A percentile compares a stretch with the other conserved stretches of the same genome.
Evolutionary conservation across 768 basidiomycete species (phyloP).

Genomic region (Dioszegia aurantiaca): DNA sequence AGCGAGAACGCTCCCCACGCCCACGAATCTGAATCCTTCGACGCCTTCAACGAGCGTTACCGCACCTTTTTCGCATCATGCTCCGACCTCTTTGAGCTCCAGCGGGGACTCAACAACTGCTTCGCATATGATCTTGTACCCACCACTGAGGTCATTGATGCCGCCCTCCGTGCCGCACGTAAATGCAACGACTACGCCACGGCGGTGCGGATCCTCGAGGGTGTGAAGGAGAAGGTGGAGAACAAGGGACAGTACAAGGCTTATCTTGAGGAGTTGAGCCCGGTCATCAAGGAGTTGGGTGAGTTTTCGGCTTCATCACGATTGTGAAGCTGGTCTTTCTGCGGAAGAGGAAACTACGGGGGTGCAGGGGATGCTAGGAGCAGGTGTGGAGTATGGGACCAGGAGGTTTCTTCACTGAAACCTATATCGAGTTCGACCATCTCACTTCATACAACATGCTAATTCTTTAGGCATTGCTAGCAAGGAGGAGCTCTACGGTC

Average conservation of each 20-base stretch:
- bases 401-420: no score
- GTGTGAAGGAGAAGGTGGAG: conserved; percentile 94
- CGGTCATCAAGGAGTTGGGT: conserved; percentile 89
- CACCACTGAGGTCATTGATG: conserved; percentile 47
- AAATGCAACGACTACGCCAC: conserved; percentile 97
- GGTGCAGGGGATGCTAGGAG: no score
- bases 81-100: conserved; percentile 96
- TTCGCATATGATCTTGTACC: conserved; percentile 82
- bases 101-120: conserved; percentile 98
- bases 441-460: neutral
- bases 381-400: no score
- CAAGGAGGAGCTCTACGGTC: conserved; percentile 65
- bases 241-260: conserved; percentile 91
- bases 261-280: conserved; percentile 86
- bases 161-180: conserved; percentile 53
- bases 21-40: conserved; percentile 87
- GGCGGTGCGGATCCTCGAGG: conserved; percentile 93
- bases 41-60: conserved; percentile 90
- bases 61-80: conserved; percentile 88
- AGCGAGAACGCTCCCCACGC: conserved; percentile 54
- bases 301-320: conserved; percentile 39
- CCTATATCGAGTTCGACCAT: no score
- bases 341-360: no score
- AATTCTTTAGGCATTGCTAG: conserved; percentile 59
- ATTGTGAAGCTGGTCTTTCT: no score